A percentile compares a stretch with the other conserved stretches of the same genome.
phyloP scores from a whole-genome alignment of 768 basidiomycete species.

The Serendipita sp. region DNA sequence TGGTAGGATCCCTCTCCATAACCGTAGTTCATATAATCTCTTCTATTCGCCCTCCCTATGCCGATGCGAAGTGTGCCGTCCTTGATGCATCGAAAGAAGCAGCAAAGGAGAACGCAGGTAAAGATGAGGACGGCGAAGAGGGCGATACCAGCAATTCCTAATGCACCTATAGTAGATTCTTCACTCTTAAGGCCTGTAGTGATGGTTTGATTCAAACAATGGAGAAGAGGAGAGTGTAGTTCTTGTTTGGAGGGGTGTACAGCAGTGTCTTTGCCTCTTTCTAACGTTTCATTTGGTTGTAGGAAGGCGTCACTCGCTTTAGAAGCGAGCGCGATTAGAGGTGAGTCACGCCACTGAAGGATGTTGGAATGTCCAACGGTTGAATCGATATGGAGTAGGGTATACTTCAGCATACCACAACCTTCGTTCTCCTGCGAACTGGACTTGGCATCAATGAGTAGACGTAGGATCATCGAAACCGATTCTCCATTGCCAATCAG shows the following conservation, averaged over 20 bases:
- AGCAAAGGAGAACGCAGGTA: too few relatives aligned
- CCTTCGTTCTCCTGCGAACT: background rate
- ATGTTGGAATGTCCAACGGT: background rate
- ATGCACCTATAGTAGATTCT: background rate
- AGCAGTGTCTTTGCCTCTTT: background rate
- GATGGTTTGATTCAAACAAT: slow-evolving; percentile 49
- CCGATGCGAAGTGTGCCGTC: too few relatives aligned
- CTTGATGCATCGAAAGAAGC: too few relatives aligned
- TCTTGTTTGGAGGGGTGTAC: slow-evolving; percentile 17
- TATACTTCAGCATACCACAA: background rate
- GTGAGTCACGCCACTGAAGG: background rate
- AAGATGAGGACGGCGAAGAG: too few relatives aligned
- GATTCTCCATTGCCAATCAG: background rate
- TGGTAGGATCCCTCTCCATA: too few relatives aligned
- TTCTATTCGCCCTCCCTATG: too few relatives aligned
- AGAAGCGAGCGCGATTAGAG: background rate
- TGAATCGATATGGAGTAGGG: background rate
- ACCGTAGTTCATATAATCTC: too few relatives aligned
- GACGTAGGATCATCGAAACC: background rate
- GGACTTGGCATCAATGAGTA: background rate
- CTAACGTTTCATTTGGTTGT: background rate
- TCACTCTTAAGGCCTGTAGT: slow-evolving; percentile 33
- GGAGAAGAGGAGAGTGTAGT: slow-evolving; percentile 22
- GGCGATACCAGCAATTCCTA: background rate
- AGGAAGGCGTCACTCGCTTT: background rate